Percentiles rank a stretch among this genome's conserved stretches.
Evolutionary conservation across 768 basidiomycete species (phyloP).

Genomic region (Rhodocollybia butyracea): DNA sequence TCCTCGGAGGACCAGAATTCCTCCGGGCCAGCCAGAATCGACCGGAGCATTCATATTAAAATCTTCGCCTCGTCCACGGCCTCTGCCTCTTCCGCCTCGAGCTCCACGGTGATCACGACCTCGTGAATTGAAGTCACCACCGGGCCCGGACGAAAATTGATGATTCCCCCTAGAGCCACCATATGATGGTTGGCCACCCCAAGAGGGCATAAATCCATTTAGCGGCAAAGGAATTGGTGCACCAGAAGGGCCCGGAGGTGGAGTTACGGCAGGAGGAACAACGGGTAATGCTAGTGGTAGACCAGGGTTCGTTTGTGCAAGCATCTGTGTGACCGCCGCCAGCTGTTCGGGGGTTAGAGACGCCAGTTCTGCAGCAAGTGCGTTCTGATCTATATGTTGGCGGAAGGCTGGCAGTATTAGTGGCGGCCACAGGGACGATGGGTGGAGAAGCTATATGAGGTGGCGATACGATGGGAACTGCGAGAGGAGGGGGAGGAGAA

Average conservation of each 20-base stretch:
- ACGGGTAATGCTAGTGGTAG: constrained; percentile 25
- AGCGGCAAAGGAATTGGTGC: constrained; percentile 10
- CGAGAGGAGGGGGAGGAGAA: constrained; percentile 13
- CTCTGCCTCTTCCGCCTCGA: constrained; percentile 23
- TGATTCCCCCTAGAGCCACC: constrained; percentile 31
- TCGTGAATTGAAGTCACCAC: constrained; percentile 17
- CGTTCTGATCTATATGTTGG: constrained; percentile 40
- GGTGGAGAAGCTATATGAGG: constrained; percentile 13
- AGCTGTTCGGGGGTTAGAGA: constrained; percentile 76
- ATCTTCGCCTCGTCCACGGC: constrained; percentile 18
- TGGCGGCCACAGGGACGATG: constrained; percentile 16
- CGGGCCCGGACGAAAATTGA: constrained; percentile 17
- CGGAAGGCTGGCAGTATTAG: constrained; percentile 17
- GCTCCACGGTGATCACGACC: constrained; percentile 34
- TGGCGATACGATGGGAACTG: constrained; percentile 11
- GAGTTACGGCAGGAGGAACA: constrained; percentile 9
- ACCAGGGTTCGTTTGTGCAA: constrained; percentile 40
- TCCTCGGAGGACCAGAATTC: constrained; percentile 13
- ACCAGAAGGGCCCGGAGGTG: constrained; percentile 12
- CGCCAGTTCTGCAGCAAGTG: constrained; percentile 69
- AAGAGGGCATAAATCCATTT: not conserved
- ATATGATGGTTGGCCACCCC: constrained; percentile 16
- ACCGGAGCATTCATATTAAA: constrained; percentile 33
- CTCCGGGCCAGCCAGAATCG: constrained; percentile 61
- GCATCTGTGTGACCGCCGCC: constrained; percentile 58